Evolutionary conservation across 306 rosid genomes (phyloP).

Genomic region (Dalbergia oliveri): DNA sequence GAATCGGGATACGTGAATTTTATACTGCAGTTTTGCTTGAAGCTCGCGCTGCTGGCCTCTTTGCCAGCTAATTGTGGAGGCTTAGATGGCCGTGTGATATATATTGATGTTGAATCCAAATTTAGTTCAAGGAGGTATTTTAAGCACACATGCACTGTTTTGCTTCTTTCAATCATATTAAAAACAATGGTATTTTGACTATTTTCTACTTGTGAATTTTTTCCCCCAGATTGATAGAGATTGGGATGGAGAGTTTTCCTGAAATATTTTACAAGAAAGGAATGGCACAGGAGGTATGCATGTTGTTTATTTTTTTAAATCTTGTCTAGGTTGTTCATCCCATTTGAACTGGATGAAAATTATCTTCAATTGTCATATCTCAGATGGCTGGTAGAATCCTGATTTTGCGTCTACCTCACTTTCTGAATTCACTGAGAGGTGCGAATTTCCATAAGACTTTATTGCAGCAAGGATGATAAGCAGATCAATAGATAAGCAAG

Average conservation of each 20-base stretch:
- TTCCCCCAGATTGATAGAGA: constrained; percentile 78
- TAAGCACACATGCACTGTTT: constrained; percentile 4
- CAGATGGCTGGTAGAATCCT: constrained; percentile 95
- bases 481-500: background rate
- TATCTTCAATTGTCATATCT: constrained; percentile 41
- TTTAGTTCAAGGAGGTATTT: constrained; percentile 86
- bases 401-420: constrained; percentile 80
- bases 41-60: constrained; percentile 85
- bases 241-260: constrained; percentile 83
- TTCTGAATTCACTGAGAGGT: constrained; percentile 89
- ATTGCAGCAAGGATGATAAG: constrained; percentile 7
- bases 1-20: constrained; percentile 37
- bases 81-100: constrained; percentile 81
- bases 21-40: constrained; percentile 81
- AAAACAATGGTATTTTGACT: background rate
- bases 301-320: constrained; percentile 4
- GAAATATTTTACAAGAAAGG: constrained; percentile 81
- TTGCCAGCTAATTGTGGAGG: constrained; percentile 79
- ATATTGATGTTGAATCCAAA: constrained; percentile 87
- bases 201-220: constrained; percentile 14
- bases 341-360: constrained; percentile 22
- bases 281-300: constrained; percentile 84
- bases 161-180: constrained; percentile 9
- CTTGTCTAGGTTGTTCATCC: constrained; percentile 17
- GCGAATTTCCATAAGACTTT: constrained; percentile 30